Evolutionary conservation across 345 rosid species (phyloP).

Genomic region (Trapa bicornis): DNA sequence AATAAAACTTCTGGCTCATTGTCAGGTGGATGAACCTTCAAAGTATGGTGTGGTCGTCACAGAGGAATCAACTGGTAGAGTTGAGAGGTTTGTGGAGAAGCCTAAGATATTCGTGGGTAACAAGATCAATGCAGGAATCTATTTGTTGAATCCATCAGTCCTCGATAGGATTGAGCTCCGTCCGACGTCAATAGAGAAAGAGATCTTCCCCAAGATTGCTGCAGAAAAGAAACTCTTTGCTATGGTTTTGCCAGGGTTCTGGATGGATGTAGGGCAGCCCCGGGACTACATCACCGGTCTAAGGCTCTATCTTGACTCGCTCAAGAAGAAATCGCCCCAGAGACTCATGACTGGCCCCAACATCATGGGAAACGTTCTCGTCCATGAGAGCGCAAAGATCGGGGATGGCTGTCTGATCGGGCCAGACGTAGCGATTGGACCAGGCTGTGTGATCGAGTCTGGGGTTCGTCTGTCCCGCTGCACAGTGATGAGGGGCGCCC

Average conservation of each 20-base stretch:
- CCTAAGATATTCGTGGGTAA: constrained; percentile 88
- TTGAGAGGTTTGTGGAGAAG: constrained; percentile 82
- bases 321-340: constrained; percentile 54
- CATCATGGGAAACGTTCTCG: constrained; percentile 75
- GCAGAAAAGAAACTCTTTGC: constrained; percentile 63
- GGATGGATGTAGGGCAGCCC: constrained; percentile 99
- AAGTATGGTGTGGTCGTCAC: constrained; percentile 95
- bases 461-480: constrained; percentile 95
- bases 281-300: constrained; percentile 88
- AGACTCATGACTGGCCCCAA: constrained; percentile 49
- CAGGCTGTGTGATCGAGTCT: constrained; percentile 80
- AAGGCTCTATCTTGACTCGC: constrained; percentile 86
- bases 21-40: constrained; percentile 93
- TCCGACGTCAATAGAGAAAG: constrained; percentile 95
- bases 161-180: constrained; percentile 77
- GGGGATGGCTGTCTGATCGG: constrained; percentile 97
- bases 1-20: not conserved
- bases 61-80: constrained; percentile 76
- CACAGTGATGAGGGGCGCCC: constrained; percentile 92
- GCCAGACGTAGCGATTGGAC: constrained; percentile 96
- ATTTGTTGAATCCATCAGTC: constrained; percentile 81
- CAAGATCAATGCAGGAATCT: constrained; percentile 96
- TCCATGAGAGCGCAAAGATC: constrained; percentile 75
- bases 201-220: constrained; percentile 90
- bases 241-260: constrained; percentile 93